These are phyloP conservation scores for Lasiosphaeriaceae sp. DNA, from an alignment of 495 filamentous ascomycete species.

Conservation along the genomic window DNA sequence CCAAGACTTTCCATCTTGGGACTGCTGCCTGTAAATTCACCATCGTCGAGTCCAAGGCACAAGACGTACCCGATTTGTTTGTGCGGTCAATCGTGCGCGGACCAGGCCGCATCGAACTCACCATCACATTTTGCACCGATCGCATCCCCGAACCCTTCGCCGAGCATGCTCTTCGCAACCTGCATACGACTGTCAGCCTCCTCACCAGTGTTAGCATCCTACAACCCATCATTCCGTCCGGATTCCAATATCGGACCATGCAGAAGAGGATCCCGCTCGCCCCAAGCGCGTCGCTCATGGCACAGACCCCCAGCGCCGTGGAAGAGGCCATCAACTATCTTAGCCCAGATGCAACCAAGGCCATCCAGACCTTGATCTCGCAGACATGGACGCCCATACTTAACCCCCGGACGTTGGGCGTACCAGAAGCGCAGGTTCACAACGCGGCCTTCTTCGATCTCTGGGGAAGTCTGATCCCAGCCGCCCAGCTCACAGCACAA, in stretches of 20 bases:
- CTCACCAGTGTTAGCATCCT: constrained; percentile 40
- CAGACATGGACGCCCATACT: constrained; percentile 38
- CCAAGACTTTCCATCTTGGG: constrained; percentile 39
- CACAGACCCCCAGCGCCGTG: constrained; percentile 14
- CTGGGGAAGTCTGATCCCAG: constrained; percentile 45
- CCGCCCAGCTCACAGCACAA: constrained; percentile 40
- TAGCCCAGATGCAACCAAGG: constrained; percentile 24
- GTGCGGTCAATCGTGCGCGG: constrained; percentile 34
- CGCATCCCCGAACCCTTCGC: constrained; percentile 36
- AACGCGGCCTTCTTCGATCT: constrained; percentile 47
- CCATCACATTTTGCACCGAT: constrained; percentile 40
- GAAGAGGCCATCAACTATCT: constrained; percentile 14
- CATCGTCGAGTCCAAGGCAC: constrained; percentile 33
- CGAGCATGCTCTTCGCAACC: constrained; percentile 38
- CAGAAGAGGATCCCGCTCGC: constrained; percentile 36
- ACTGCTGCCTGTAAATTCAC: constrained; percentile 35
- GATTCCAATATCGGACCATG: constrained; percentile 31
- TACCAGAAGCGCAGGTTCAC: constrained; percentile 38
- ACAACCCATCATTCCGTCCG: constrained; percentile 36
- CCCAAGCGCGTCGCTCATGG: constrained; percentile 14
- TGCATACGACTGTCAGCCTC: constrained; percentile 36
- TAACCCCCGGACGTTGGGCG: constrained; percentile 36
- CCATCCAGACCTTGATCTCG: constrained; percentile 34
- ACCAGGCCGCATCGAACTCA: constrained; percentile 29
- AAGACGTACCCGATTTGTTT: constrained; percentile 38